phyloP scores from a whole-genome alignment of 2,329 filamentous ascomycete genomes.

The Xylariaceae sp. region DNA sequence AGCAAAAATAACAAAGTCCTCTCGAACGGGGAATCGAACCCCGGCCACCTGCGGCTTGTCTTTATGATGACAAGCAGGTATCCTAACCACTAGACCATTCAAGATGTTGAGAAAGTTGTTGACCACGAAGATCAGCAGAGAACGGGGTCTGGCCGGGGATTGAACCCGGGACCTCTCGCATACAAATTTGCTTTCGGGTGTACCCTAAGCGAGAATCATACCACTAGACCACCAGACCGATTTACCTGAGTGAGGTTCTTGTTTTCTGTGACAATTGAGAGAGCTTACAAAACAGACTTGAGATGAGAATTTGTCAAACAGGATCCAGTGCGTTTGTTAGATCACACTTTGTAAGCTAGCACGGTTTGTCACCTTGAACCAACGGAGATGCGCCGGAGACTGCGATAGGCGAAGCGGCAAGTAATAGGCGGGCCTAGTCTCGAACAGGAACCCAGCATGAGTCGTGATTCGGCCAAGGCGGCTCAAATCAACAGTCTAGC shows the following conservation, averaged over 20 bases:
- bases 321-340: no score
- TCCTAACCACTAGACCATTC: neutral
- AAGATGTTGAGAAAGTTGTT: neutral
- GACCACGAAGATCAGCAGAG: neutral
- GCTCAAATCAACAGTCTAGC: slow-evolving; percentile 5
- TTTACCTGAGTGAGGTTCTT: no score
- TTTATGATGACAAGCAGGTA: neutral
- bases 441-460: no score
- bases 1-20: slow-evolving; percentile 11
- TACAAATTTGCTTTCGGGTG: slow-evolving; percentile 28
- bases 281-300: no score
- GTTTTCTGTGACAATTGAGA: no score
- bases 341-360: no score
- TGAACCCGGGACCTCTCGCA: slow-evolving; percentile 23
- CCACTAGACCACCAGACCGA: slow-evolving; percentile 66
- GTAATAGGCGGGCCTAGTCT: no score
- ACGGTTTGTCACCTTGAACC: no score
- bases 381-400: no score
- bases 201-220: slow-evolving; percentile 75
- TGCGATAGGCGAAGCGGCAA: no score
- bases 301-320: no score
- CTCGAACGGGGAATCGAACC: slow-evolving; percentile 45
- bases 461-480: neutral
- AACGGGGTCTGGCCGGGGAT: neutral
- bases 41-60: slow-evolving; percentile 40